These are phyloP conservation scores for Pinus tabuliformis DNA, from an alignment of 75 land plant genomes.

Conservation along the genomic window DNA sequence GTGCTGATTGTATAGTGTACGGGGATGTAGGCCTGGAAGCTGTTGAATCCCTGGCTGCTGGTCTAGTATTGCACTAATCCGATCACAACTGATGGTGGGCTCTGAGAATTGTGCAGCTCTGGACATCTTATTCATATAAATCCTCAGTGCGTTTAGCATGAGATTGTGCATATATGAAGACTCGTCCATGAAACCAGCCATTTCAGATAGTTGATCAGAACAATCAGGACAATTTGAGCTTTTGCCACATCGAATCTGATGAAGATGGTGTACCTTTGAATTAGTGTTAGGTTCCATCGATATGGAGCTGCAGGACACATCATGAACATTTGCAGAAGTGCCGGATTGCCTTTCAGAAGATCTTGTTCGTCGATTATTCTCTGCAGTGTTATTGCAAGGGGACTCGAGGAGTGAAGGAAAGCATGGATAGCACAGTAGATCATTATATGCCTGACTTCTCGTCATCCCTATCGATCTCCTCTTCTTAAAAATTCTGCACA, in stretches of 20 bases:
- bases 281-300: not conserved
- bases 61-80: not conserved
- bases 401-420: not conserved
- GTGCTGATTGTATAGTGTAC: not conserved
- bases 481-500: conserved; percentile 58
- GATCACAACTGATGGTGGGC: not conserved
- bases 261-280: not conserved
- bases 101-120: not conserved
- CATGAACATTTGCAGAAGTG: not conserved
- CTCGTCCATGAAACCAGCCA: not conserved
- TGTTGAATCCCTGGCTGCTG: not conserved
- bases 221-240: not conserved
- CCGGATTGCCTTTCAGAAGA: not conserved
- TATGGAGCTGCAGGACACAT: conserved; percentile 4
- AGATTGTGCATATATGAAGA: not conserved
- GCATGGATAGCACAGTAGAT: not conserved
- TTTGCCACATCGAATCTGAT: not conserved
- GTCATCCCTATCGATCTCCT: not conserved
- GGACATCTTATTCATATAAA: not conserved
- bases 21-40: not conserved
- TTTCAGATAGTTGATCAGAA: not conserved
- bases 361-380: not conserved
- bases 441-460: not conserved
- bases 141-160: not conserved
- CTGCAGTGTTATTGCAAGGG: not conserved